Conservation (phyloP, 2,329 filamentous ascomycete genomes). For the Passalora sequoiae region DNA sequence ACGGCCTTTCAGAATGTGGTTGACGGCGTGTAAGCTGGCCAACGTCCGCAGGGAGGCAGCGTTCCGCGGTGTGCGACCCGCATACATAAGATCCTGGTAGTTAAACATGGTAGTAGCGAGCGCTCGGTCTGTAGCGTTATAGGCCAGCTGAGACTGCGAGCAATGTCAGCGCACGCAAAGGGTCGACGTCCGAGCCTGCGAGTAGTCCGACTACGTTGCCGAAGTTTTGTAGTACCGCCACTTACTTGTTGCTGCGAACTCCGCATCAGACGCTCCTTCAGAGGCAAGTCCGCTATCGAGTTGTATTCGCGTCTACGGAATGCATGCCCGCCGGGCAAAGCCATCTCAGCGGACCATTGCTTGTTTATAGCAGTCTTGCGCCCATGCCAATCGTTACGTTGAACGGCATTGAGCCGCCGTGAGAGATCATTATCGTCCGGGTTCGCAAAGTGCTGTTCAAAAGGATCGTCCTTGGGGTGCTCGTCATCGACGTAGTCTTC, state of each 20-base stretch:
- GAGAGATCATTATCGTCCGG: conserved; percentile 59
- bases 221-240: too few relatives aligned
- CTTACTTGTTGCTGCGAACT: too few relatives aligned
- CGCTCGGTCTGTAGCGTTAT: too few relatives aligned
- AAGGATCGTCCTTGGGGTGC: conserved; percentile 55
- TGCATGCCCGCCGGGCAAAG: neutral
- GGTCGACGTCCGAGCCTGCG: too few relatives aligned
- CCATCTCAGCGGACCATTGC: neutral
- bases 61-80: conserved; percentile 64
- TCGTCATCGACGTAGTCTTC: conserved; percentile 47
- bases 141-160: too few relatives aligned
- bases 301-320: neutral
- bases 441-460: conserved; percentile 71
- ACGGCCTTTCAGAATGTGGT: conserved; percentile 89
- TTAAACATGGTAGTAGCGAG: conserved; percentile 70
- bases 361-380: conserved; percentile 23
- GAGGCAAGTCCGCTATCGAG: conserved; percentile 43
- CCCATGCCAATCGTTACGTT: conserved; percentile 45
- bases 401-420: conserved; percentile 45
- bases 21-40: conserved; percentile 76
- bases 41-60: conserved; percentile 64
- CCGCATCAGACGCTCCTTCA: conserved; percentile 71
- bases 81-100: conserved; percentile 76
- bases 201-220: too few relatives aligned
- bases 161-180: too few relatives aligned